These are phyloP conservation scores for Cladosporium sp. DNA, from an alignment of 2,329 filamentous ascomycete species.

Conservation along the genomic window DNA sequence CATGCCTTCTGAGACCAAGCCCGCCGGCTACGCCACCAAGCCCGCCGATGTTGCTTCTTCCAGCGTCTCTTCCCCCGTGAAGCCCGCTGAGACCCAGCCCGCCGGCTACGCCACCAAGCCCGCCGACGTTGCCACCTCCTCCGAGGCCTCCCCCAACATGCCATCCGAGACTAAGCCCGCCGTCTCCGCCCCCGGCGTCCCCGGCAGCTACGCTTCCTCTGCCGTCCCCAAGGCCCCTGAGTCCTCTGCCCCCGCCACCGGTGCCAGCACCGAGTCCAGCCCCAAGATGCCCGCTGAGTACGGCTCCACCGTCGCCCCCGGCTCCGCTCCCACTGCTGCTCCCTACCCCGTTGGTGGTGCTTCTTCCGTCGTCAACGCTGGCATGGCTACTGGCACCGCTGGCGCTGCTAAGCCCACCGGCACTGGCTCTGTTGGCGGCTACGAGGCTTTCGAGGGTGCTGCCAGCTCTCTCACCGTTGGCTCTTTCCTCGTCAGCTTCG, in stretches of 20 bases:
- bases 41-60: not conserved
- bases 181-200: not conserved
- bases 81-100: not conserved
- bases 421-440: slow-evolving; percentile 11
- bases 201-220: not conserved
- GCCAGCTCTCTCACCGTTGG: slow-evolving; percentile 17
- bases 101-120: not conserved
- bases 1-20: not conserved
- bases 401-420: slow-evolving; percentile 12
- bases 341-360: slow-evolving; percentile 22
- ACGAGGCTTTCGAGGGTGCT: slow-evolving; percentile 6
- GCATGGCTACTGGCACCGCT: not conserved
- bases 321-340: slow-evolving; percentile 36
- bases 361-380: not conserved
- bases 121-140: not conserved
- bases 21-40: slow-evolving; percentile 3
- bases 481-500: slow-evolving; percentile 21
- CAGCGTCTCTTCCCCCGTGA: not conserved
- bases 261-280: not conserved
- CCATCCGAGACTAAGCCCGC: not conserved
- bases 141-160: not conserved
- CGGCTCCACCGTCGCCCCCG: slow-evolving; percentile 35
- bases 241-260: not conserved
- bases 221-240: slow-evolving; percentile 8
- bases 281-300: slow-evolving; percentile 12